Evolutionary conservation across 1,139 yeast genomes (phyloP), one percentile per base, ranked within the genome.

Genomic region (Kluyveromyces sp.): DNA sequence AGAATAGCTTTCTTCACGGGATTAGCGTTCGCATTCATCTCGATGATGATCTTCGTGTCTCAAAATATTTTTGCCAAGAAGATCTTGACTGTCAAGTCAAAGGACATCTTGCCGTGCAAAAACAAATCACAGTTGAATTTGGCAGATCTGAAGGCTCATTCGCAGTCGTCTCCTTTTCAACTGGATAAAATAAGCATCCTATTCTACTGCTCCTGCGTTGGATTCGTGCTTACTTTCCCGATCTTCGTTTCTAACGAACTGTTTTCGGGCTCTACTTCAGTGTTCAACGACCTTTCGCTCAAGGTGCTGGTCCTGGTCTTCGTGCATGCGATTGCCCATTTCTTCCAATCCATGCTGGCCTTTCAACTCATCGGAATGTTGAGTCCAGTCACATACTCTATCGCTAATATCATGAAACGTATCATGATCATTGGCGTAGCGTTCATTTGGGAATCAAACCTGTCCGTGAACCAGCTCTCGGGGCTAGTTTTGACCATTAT

Each of bases 41-140:
- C 95, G 15, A 84, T 89, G 80, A 58, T 85, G 37, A 85, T 88
- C 42, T 89, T 89, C 66, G 97, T 89, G 15, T 73, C 87, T 13
- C 97, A 89, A 61, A 89, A 89, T 64, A 86, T 89, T 54, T 88
- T 86, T 67, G 92, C 96, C 40, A 89, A 89, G 63, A 80, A 77
- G 53, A 76, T 87, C 46, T 68, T 89, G 45, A 86, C 96, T 2
- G 70, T 68, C n/a, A 66, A 65, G 41, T 56, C 54, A 13, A 46
- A 51, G 36, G 55, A 49, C 16, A 46, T 51, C 11, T 40, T 61
- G 32, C 63, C 65, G 9, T 53, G 56, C 9, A 39, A 43, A 20
- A 43, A 41, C 3, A 36, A 32, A 13, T 35, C 48, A 17, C 50
- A 52, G 36, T 58, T 20, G 52, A 56, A 16, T 40, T 47, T 40